Percentiles rank a stretch among this genome's conserved stretches.
These are phyloP conservation scores for Lignosus rhinocerotis DNA, from an alignment of 1,284 basidiomycete genomes.

Conservation along the genomic window DNA sequence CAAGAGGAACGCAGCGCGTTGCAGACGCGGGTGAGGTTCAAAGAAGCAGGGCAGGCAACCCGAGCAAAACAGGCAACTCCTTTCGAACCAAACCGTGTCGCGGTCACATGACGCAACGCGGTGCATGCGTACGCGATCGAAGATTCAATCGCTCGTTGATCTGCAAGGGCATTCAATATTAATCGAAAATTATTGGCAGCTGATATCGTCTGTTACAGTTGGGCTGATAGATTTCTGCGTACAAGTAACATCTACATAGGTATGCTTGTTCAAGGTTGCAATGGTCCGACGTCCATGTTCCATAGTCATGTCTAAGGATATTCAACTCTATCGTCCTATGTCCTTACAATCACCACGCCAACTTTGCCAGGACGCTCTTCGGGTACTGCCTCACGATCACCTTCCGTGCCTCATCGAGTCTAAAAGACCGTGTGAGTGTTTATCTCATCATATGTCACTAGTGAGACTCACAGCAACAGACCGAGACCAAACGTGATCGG, in stretches of 20 bases:
- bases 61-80: slow-evolving; percentile 14
- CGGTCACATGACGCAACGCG: slow-evolving; percentile 23
- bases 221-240: too few species aligned
- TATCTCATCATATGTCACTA: slow-evolving; percentile 12
- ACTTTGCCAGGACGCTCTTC: slow-evolving; percentile 34
- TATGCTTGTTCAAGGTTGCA: too few species aligned
- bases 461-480: slow-evolving; percentile 33
- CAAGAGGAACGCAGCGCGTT: neutral
- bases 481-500: slow-evolving; percentile 42
- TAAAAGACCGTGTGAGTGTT: slow-evolving; percentile 10
- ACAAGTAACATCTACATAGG: too few species aligned
- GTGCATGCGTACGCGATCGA: too few species aligned
- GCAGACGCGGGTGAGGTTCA: neutral
- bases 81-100: slow-evolving; percentile 17
- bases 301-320: too few species aligned
- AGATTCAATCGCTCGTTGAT: too few species aligned
- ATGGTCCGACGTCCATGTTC: too few species aligned
- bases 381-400: slow-evolving; percentile 38
- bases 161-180: too few species aligned
- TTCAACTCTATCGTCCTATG: too few species aligned
- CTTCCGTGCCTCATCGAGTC: slow-evolving; percentile 43
- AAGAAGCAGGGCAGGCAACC: slow-evolving; percentile 5
- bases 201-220: too few species aligned
- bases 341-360: slow-evolving; percentile 37
- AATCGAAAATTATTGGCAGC: too few species aligned